Evolutionary conservation across 768 basidiomycete species (phyloP), one percentile per base, ranked within the genome.

Genomic region (Lanmaoa pseudosensibilis): DNA sequence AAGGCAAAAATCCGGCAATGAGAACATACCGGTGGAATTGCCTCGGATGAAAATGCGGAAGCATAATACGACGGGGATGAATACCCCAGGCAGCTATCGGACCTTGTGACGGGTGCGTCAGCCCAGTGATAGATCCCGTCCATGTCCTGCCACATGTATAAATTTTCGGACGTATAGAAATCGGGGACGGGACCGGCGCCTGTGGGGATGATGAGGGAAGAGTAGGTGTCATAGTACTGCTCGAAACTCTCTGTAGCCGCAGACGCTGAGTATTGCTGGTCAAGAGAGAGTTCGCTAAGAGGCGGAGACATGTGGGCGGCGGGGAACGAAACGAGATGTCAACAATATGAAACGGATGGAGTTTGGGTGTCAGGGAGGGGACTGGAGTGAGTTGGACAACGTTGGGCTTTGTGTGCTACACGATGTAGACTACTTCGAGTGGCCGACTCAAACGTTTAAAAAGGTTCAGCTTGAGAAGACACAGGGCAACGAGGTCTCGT

Each of bases 61-160:
- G 50, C 10, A 50, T 60, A 53, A 45, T 62, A 61, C 6, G 62
- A 37, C 13, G 58, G 58, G 47, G 54, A 55, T 39, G 62, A 43
- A 56, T 69, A 62, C 37, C 46, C 55, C 59, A 58, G 44, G 59
- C 58, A 62, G 46, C 50, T n/a, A 56, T 69, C 69, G 48, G 71
- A 57, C 64, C 69, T 62, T 45, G 55, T 52, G 23, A 46, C 45
- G 40, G 68, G 41, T 34, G 65, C 69, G 61, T 68, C 66, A 21
- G 60, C 54, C 69, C 62, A 73, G 47, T 56, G 60, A 56, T 72
- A 72, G 49, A 52, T 50, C 52, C 69, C 66, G 39, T 66, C 62
- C 40, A 47, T 36, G 58, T 68, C 69, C 47, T 71, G 69, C 58
- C 60, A 69, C 50, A 70, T 41, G 59, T 60, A 65, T 7, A 68